Evolutionary conservation across 805 yeast genomes (phyloP).

Genomic region (Candida lessepsii): DNA sequence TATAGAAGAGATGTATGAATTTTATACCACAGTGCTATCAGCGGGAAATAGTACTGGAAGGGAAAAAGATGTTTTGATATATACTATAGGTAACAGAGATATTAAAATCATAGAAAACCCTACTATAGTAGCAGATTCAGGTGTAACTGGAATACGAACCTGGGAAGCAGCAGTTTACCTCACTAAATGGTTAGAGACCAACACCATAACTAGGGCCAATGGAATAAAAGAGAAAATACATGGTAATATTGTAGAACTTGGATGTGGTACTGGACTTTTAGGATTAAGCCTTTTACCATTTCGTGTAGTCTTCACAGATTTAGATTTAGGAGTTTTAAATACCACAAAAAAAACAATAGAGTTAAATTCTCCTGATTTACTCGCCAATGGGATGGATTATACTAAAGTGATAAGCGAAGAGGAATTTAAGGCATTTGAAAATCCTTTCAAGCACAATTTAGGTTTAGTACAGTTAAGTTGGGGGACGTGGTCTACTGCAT

Average conservation of each 20-base stretch:
- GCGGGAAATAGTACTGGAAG: neutral
- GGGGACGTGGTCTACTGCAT: conserved; percentile 46
- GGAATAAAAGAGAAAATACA: neutral
- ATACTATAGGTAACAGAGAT: conserved; percentile 18
- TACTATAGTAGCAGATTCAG: conserved; percentile 62
- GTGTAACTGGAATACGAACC: conserved; percentile 86
- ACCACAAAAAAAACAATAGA: conserved; percentile 26
- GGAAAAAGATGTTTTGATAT: conserved; percentile 5
- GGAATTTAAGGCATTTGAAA: neutral
- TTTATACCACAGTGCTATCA: conserved; percentile 1
- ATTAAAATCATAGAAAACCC: conserved; percentile 58
- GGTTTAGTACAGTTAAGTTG: conserved; percentile 36
- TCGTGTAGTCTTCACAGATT: conserved; percentile 58
- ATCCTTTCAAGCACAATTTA: neutral
- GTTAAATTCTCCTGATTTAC: neutral
- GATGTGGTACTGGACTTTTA: conserved; percentile 88
- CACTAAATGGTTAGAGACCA: conserved; percentile 35
- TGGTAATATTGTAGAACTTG: conserved; percentile 60
- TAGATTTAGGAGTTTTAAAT: conserved; percentile 56
- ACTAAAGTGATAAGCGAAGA: conserved; percentile 4
- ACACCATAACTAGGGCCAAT: neutral
- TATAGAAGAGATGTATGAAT: conserved; percentile 9
- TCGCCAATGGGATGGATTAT: conserved; percentile 33
- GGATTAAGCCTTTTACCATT: conserved; percentile 44
- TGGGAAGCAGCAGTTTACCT: conserved; percentile 90